These are phyloP conservation scores for Suhomyces xylopsoci DNA, from an alignment of 805 yeast genomes.

Conservation along the genomic window DNA sequence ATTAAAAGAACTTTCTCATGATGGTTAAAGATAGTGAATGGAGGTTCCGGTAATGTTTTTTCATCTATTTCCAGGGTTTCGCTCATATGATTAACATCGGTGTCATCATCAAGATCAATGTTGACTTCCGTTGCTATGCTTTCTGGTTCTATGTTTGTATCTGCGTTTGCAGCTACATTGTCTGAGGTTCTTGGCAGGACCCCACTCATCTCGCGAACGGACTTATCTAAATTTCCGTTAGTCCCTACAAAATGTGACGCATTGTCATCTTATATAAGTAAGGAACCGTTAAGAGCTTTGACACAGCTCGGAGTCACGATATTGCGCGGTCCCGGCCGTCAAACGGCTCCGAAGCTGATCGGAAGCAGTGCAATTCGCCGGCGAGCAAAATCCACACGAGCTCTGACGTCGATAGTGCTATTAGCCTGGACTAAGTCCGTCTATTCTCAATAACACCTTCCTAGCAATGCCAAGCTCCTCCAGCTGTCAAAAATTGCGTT, in stretches of 20 bases:
- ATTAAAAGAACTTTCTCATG: slow-evolving; percentile 41
- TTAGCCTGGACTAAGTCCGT: no score
- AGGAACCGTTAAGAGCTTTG: background rate
- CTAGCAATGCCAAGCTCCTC: background rate
- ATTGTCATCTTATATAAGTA: background rate
- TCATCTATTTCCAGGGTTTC: background rate
- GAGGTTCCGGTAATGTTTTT: background rate
- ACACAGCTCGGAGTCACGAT: background rate
- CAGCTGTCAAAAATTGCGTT: background rate
- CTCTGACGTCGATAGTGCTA: background rate
- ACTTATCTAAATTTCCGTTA: background rate
- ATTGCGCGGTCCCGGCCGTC: background rate
- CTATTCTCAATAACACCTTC: no score
- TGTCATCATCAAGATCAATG: background rate
- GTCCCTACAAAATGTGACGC: background rate
- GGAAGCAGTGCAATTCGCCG: background rate
- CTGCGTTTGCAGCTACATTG: background rate
- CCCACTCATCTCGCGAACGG: background rate
- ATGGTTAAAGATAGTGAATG: slow-evolving; percentile 42
- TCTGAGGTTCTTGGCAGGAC: background rate
- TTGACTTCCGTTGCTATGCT: background rate
- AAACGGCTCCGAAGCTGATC: background rate
- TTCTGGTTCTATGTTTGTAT: background rate
- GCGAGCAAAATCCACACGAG: background rate
- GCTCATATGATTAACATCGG: background rate